These are phyloP conservation scores for Thozetella sp. DNA, from an alignment of 495 filamentous ascomycete genomes.

Conservation along the genomic window DNA sequence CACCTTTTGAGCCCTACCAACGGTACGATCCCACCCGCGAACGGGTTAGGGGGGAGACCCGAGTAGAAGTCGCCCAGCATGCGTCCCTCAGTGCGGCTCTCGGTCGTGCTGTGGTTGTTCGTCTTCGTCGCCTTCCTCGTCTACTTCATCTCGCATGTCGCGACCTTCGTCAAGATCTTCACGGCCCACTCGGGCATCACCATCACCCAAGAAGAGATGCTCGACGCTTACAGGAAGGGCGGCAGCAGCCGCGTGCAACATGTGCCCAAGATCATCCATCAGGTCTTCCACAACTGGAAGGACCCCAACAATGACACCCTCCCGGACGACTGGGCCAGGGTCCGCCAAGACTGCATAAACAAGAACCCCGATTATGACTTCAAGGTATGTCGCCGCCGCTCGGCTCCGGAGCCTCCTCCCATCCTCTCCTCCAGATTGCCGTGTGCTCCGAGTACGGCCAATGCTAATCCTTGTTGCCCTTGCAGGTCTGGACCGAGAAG, in stretches of 20 bases:
- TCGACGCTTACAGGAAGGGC: not conserved
- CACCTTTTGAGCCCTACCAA: no score
- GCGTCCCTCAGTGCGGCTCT: not conserved
- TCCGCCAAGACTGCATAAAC: slow-evolving; percentile 74
- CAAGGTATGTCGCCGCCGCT: slow-evolving; percentile 53
- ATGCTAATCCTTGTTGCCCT: slow-evolving; percentile 5
- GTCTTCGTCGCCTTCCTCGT: not conserved
- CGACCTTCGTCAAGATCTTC: slow-evolving; percentile 1
- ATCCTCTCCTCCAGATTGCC: not conserved
- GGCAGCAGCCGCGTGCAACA: not conserved
- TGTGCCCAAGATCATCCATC: slow-evolving; percentile 89
- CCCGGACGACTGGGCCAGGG: slow-evolving; percentile 70
- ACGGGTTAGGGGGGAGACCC: no score
- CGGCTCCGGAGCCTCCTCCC: not conserved
- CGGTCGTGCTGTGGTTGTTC: not conserved
- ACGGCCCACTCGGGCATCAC: not conserved
- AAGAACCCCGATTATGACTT: slow-evolving; percentile 81
- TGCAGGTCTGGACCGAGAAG: slow-evolving; percentile 84
- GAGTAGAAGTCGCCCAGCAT: no score
- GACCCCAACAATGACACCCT: slow-evolving; percentile 52
- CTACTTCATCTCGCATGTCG: not conserved
- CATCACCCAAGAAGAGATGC: not conserved
- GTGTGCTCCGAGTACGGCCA: no score
- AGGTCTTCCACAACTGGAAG: slow-evolving; percentile 71
- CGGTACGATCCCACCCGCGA: no score